These are phyloP conservation scores for Lactarius hengduanensis DNA, from an alignment of 768 basidiomycete genomes.

Conservation along the genomic window DNA sequence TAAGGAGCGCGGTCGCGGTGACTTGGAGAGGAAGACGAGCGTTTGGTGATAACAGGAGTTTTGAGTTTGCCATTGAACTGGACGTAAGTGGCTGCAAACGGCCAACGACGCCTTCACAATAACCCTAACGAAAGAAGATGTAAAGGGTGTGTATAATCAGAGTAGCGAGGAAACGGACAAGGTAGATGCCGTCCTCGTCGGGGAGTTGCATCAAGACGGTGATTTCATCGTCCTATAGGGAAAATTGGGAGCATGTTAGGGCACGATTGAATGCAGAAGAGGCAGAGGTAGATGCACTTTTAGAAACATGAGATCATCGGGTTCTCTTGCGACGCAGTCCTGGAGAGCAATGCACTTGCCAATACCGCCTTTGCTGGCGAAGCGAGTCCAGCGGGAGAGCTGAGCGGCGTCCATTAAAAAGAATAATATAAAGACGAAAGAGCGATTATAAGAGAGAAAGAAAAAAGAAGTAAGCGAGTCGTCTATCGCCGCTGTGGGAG, in stretches of 20 bases:
- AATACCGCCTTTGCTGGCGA: conserved; percentile 83
- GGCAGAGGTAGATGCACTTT: conserved; percentile 49
- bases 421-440: background rate
- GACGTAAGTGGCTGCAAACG: conserved; percentile 60
- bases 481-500: background rate
- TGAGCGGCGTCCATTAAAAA: conserved; percentile 63
- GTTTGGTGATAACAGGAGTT: conserved; percentile 74
- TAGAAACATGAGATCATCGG: conserved; percentile 84
- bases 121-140: conserved; percentile 50
- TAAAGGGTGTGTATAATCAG: background rate
- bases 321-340: conserved; percentile 72
- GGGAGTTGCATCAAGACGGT: conserved; percentile 70
- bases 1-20: conserved; percentile 34
- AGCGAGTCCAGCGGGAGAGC: conserved; percentile 78
- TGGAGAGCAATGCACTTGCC: conserved; percentile 71
- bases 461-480: background rate
- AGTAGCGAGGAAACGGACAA: conserved; percentile 48
- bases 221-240: conserved; percentile 70
- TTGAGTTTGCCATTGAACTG: conserved; percentile 74
- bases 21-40: conserved; percentile 43
- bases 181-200: conserved; percentile 51
- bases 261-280: background rate
- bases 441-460: background rate
- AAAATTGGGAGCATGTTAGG: background rate
- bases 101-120: conserved; percentile 86